Percentiles rank a stretch among this genome's conserved stretches.
phyloP scores from a whole-genome alignment of 805 yeast species.

The Hanseniaspora vineae region DNA sequence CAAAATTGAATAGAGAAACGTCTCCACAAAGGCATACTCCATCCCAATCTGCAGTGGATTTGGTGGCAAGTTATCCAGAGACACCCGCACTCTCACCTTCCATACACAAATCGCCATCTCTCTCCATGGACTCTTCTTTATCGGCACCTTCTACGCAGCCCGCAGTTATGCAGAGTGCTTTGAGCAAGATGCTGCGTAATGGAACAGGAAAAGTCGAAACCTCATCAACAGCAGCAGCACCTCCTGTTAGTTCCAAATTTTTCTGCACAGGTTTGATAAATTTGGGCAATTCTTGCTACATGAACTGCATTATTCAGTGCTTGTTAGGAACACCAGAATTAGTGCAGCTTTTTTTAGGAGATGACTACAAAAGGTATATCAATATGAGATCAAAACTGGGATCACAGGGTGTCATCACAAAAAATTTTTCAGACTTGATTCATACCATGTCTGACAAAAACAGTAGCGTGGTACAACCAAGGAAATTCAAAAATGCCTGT shows the following conservation, averaged over 20 bases:
- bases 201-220: not conserved
- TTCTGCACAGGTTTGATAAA: conserved; percentile 47
- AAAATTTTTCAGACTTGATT: conserved; percentile 49
- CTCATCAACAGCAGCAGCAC: too few species aligned
- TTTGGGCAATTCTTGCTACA: conserved; percentile 84
- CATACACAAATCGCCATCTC: too few species aligned
- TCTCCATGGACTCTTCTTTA: not conserved
- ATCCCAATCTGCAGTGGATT: not conserved
- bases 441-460: conserved; percentile 32
- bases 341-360: conserved; percentile 46
- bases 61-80: not conserved
- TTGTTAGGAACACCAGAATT: conserved; percentile 60
- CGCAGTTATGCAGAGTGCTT: not conserved
- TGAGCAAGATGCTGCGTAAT: not conserved
- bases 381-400: conserved; percentile 67
- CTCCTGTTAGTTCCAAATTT: too few species aligned
- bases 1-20: too few species aligned
- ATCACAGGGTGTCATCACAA: conserved; percentile 66
- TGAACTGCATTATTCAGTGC: conserved; percentile 87
- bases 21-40: not conserved
- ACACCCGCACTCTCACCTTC: not conserved
- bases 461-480: conserved; percentile 38
- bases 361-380: conserved; percentile 42
- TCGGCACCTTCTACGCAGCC: not conserved
- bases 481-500: conserved; percentile 48